Evolutionary conservation across 192 early-diverging fungal genomes (phyloP).

Genomic region (Podila verticillata): DNA sequence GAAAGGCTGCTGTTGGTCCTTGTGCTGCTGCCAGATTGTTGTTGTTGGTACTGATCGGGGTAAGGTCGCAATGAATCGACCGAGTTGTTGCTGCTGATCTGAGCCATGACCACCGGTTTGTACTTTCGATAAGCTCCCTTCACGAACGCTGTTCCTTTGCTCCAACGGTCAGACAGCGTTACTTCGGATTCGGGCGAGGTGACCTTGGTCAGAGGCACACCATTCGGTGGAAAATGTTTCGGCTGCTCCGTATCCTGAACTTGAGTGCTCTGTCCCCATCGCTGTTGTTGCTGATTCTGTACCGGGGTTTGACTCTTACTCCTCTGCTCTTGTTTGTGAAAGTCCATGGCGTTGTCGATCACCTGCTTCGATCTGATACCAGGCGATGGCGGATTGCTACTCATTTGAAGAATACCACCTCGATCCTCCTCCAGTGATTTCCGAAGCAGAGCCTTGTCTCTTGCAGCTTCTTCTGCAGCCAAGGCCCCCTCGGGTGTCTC

Average conservation of each 20-base stretch:
- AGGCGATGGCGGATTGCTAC: constrained; percentile 5
- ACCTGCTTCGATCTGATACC: constrained; percentile 24
- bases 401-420: constrained; percentile 12
- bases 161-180: constrained; percentile 2
- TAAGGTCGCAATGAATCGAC: not conserved
- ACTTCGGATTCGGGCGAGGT: not conserved
- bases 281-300: not conserved
- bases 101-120: constrained; percentile 40
- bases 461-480: constrained; percentile 17
- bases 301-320: not conserved
- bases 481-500: constrained; percentile 12
- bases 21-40: not conserved
- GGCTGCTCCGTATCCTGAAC: too few relatives aligned
- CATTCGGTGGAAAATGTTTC: not conserved
- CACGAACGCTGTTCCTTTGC: constrained; percentile 20
- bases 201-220: not conserved
- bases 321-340: not conserved
- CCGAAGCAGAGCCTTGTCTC: constrained; percentile 23
- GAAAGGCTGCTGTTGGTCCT: not conserved
- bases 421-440: constrained; percentile 29
- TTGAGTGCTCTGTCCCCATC: not conserved
- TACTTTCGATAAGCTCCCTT: constrained; percentile 29
- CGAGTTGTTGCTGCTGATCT: constrained; percentile 12
- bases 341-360: not conserved
- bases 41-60: not conserved